These are phyloP conservation scores for Apophysomyces ossiformis DNA, from an alignment of 371 early-diverging fungal genomes.

Conservation along the genomic window DNA sequence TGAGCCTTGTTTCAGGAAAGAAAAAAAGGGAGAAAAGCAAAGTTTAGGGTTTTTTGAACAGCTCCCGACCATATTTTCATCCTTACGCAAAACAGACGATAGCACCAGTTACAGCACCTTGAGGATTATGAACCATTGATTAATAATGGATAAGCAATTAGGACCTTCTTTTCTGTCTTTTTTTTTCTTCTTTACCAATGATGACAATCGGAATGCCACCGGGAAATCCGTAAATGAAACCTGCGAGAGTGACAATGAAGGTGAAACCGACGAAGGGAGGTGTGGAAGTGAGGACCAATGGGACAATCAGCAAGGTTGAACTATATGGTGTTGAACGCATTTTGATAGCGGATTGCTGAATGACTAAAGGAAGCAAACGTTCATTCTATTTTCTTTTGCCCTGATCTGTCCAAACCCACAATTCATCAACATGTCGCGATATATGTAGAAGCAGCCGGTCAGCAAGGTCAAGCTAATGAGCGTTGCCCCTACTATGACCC, in stretches of 20 bases:
- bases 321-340: slow-evolving; percentile 39
- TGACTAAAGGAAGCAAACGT: slow-evolving; percentile 20
- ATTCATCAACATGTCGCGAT: not conserved
- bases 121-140: too few species aligned
- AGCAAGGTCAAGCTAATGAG: not conserved
- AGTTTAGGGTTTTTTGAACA: not conserved
- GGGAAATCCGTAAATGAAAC: slow-evolving; percentile 49
- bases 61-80: not conserved
- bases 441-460: slow-evolving; percentile 1
- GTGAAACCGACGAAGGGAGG: slow-evolving; percentile 51
- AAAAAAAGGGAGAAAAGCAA: not conserved
- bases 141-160: too few species aligned
- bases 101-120: slow-evolving; percentile 31
- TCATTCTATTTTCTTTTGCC: not conserved
- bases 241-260: slow-evolving; percentile 35
- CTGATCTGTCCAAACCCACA: not conserved
- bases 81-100: slow-evolving; percentile 21
- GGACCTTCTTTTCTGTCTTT: too few species aligned
- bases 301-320: slow-evolving; percentile 20
- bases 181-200: slow-evolving; percentile 18
- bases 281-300: slow-evolving; percentile 37
- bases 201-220: slow-evolving; percentile 32
- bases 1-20: slow-evolving; percentile 18
- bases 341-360: slow-evolving; percentile 37
- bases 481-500: not conserved